These are phyloP conservation scores for Candida krabiensis DNA, from an alignment of 805 yeast genomes.

Conservation along the genomic window DNA sequence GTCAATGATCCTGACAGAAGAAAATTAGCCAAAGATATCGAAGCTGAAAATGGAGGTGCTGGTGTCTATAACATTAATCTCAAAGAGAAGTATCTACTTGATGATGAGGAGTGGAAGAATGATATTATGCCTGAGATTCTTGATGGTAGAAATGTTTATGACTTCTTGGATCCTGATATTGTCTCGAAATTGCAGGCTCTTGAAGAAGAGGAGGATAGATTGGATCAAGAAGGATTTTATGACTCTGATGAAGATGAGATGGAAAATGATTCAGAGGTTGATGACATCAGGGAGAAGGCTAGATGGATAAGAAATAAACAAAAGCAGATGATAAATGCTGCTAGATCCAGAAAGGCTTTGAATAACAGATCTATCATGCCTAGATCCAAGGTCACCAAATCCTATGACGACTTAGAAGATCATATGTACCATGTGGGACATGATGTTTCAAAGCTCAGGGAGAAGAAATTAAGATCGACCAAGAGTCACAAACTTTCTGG, in stretches of 20 bases:
- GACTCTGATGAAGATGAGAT: constrained; percentile 76
- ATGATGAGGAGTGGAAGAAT: constrained; percentile 96
- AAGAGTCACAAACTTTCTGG: constrained; percentile 52
- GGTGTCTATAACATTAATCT: constrained; percentile 95
- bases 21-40: constrained; percentile 81
- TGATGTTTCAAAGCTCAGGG: constrained; percentile 68
- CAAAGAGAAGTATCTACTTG: constrained; percentile 87
- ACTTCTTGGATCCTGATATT: constrained; percentile 95
- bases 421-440: constrained; percentile 91
- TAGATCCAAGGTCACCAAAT: constrained; percentile 78
- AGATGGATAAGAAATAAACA: constrained; percentile 94
- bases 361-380: constrained; percentile 89
- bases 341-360: constrained; percentile 81
- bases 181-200: constrained; percentile 89
- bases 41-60: constrained; percentile 96
- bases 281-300: constrained; percentile 81
- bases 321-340: constrained; percentile 87
- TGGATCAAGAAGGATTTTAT: constrained; percentile 93
- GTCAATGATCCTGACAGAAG: constrained; percentile 79
- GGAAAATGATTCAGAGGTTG: constrained; percentile 55
- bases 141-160: constrained; percentile 96
- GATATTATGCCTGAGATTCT: constrained; percentile 96
- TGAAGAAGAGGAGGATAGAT: constrained; percentile 95
- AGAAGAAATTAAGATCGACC: constrained; percentile 27
- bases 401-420: constrained; percentile 76